Conservation (phyloP, 495 filamentous ascomycete species). For the Hypomontagnella submonticulosa region DNA sequence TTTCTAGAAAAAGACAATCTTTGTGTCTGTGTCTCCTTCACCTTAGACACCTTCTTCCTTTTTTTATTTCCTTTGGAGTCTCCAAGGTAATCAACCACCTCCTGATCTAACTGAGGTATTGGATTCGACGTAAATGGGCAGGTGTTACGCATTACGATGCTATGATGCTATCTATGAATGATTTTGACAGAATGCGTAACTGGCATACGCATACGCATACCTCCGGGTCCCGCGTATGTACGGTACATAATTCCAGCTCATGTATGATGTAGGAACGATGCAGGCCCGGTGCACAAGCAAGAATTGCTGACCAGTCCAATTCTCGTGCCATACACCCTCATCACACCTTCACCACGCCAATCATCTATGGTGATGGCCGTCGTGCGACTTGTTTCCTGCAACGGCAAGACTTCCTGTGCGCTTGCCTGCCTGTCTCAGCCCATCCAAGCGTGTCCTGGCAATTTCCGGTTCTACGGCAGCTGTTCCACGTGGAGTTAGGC, state of each 20-base stretch:
- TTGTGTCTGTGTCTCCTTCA: too few relatives aligned
- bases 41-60: too few relatives aligned
- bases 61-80: too few relatives aligned
- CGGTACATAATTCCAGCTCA: conserved; percentile 13
- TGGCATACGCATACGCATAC: conserved; percentile 24
- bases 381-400: conserved; percentile 36
- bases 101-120: too few relatives aligned
- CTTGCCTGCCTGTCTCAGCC: conserved; percentile 5
- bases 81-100: too few relatives aligned
- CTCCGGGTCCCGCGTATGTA: conserved; percentile 1
- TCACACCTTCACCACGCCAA: conserved; percentile 4
- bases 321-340: conserved; percentile 27
- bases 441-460: background rate
- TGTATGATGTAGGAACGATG: conserved; percentile 26
- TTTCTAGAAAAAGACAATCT: too few relatives aligned
- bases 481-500: conserved; percentile 34
- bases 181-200: background rate
- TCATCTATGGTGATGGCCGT: background rate
- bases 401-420: conserved; percentile 2
- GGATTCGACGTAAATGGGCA: too few relatives aligned
- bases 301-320: conserved; percentile 18
- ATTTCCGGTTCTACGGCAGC: conserved; percentile 35
- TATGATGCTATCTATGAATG: background rate
- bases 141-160: too few relatives aligned
- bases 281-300: conserved; percentile 6